These are phyloP conservation scores for Erodium texanum DNA, from an alignment of 441 rosid genomes.

Conservation along the genomic window DNA sequence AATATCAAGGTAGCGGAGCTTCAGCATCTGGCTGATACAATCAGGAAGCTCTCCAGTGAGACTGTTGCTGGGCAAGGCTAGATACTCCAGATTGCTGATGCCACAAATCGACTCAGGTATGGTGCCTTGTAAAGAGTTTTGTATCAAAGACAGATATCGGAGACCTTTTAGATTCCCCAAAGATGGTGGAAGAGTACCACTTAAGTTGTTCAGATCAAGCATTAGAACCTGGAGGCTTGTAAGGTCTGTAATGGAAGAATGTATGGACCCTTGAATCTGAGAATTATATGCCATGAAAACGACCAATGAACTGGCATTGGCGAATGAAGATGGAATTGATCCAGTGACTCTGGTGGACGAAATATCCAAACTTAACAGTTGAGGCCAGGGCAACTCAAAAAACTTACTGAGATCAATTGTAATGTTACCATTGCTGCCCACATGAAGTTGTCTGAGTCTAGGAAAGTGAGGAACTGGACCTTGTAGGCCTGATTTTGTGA, in stretches of 20 bases:
- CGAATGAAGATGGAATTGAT: constrained; percentile 9
- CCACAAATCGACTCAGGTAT: constrained; percentile 12
- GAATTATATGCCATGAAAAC: constrained; percentile 16
- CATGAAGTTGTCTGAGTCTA: constrained; percentile 3
- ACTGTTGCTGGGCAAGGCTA: neutral
- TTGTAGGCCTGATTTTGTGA: constrained; percentile 5
- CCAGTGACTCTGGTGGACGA: constrained; percentile 1
- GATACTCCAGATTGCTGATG: constrained; percentile 2
- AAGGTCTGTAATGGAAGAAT: constrained; percentile 22
- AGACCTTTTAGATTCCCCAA: constrained; percentile 12
- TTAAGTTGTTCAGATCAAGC: constrained; percentile 12
- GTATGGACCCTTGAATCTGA: constrained; percentile 19
- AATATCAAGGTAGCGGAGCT: neutral
- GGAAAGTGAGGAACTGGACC: constrained; percentile 12
- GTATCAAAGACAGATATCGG: neutral
- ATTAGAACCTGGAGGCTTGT: neutral
- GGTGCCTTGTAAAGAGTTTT: constrained; percentile 7
- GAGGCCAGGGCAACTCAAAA: constrained; percentile 4
- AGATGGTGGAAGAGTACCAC: constrained; percentile 17
- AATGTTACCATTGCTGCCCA: constrained; percentile 4
- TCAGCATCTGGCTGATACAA: constrained; percentile 2
- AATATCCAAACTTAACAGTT: neutral
- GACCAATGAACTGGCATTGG: constrained; percentile 19
- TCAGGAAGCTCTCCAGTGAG: constrained; percentile 10
- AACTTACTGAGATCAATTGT: neutral